Conservation (phyloP, 2,329 filamentous ascomycete genomes). For the Talaromyces amestolkiae region DNA sequence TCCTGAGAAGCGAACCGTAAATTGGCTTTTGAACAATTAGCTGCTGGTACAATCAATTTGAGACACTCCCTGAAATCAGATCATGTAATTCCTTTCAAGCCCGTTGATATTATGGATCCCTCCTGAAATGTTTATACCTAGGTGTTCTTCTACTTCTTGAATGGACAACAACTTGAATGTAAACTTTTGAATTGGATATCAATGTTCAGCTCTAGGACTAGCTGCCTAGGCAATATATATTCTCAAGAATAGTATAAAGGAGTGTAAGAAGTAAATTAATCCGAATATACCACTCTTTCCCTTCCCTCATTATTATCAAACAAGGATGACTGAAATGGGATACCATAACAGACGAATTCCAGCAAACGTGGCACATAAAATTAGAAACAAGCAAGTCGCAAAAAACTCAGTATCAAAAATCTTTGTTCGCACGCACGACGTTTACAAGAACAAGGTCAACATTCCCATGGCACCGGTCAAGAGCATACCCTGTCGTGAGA, state of each 20-base stretch:
- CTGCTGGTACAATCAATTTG: too few species aligned
- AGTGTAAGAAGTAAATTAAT: slow-evolving; percentile 11
- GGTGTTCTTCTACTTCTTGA: too few species aligned
- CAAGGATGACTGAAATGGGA: slow-evolving; percentile 5
- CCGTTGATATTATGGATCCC: too few species aligned
- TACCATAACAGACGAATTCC: slow-evolving; percentile 4
- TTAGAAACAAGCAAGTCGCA: background rate
- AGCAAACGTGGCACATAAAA: slow-evolving; percentile 6
- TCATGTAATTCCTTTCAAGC: too few species aligned
- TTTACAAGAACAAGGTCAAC: slow-evolving; percentile 17
- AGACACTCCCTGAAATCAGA: too few species aligned
- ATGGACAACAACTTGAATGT: too few species aligned
- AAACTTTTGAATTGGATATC: slow-evolving; percentile 10
- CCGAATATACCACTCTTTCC: slow-evolving; percentile 5
- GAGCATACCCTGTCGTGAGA: slow-evolving; percentile 27
- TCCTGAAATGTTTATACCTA: too few species aligned
- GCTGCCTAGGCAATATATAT: background rate
- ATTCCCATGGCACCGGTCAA: slow-evolving; percentile 54
- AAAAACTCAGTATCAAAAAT: background rate
- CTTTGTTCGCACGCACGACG: background rate
- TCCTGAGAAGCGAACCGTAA: too few species aligned
- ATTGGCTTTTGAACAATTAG: too few species aligned
- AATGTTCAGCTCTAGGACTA: background rate
- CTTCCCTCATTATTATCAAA: slow-evolving; percentile 3
- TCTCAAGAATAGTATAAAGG: slow-evolving; percentile 9